These are phyloP conservation scores for Aurantiochytrium sp. DNA, from an alignment of 108 stramenopile genomes.

Conservation along the genomic window DNA sequence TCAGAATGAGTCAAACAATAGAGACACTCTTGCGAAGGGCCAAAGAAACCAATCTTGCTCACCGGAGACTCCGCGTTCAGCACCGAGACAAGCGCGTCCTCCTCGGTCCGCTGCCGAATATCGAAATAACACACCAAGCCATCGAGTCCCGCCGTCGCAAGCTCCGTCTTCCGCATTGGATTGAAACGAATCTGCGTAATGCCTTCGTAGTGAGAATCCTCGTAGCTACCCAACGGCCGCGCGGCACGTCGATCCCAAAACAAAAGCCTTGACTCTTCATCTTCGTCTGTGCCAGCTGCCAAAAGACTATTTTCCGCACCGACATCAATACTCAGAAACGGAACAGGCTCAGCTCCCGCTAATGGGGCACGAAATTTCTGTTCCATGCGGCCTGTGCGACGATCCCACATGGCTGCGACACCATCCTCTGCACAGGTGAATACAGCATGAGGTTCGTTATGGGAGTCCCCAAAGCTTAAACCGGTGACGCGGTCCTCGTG, in stretches of 20 bases:
- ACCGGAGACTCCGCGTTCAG: not conserved
- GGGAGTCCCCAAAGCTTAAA: not conserved
- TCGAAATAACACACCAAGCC: not conserved
- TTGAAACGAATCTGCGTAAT: not conserved
- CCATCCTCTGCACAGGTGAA: not conserved
- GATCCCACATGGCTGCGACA: not conserved
- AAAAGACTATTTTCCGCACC: not conserved
- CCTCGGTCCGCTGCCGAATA: not conserved
- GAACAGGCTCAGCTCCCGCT: not conserved
- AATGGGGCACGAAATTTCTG: not conserved
- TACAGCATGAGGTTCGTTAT: not conserved
- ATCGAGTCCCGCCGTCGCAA: not conserved
- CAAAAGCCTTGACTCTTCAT: not conserved
- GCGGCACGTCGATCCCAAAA: not conserved
- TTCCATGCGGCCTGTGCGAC: not conserved
- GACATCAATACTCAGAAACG: not conserved
- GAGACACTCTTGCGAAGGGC: not conserved
- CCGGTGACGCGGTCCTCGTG: not conserved
- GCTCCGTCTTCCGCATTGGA: not conserved
- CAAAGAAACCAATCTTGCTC: not conserved
- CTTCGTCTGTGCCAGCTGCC: not conserved
- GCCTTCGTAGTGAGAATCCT: not conserved
- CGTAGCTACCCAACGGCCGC: not conserved
- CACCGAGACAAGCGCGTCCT: not conserved
- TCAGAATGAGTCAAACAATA: not conserved